Evolutionary conservation across 2,329 filamentous ascomycete species (phyloP).

Genomic region (Xylaria sp.): DNA sequence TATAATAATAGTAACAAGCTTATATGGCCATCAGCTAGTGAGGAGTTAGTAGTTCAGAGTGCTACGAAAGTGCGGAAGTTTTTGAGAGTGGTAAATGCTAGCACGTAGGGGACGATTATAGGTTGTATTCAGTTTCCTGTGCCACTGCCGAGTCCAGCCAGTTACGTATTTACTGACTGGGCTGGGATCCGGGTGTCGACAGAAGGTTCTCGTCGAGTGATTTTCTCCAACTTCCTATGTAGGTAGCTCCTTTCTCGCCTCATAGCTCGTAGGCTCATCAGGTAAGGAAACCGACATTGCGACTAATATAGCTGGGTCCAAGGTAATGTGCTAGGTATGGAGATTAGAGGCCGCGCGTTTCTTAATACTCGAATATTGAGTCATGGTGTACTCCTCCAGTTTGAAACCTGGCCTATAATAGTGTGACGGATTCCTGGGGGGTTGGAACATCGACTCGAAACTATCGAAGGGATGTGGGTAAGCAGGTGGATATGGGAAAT

Average conservation of each 20-base stretch:
- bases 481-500: background rate
- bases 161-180: background rate
- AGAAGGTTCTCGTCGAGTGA: background rate
- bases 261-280: background rate
- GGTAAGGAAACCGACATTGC: background rate
- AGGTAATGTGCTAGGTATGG: background rate
- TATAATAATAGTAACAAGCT: constrained; percentile 14
- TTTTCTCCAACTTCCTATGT: background rate
- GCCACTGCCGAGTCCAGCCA: background rate
- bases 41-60: background rate
- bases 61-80: background rate
- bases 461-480: background rate
- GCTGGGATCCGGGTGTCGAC: background rate
- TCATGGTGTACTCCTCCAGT: background rate
- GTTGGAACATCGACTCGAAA: constrained; percentile 6
- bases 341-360: constrained; percentile 6
- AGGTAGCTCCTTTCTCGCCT: background rate
- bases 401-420: constrained; percentile 13
- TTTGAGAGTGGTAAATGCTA: background rate
- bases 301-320: constrained; percentile 1
- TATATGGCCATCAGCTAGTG: background rate
- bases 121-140: background rate
- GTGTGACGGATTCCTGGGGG: constrained; percentile 14
- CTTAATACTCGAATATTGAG: constrained; percentile 1
- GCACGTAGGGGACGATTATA: background rate